Evolutionary conservation across 345 rosid genomes (phyloP).

Genomic region (Eutrema yunnanense): DNA sequence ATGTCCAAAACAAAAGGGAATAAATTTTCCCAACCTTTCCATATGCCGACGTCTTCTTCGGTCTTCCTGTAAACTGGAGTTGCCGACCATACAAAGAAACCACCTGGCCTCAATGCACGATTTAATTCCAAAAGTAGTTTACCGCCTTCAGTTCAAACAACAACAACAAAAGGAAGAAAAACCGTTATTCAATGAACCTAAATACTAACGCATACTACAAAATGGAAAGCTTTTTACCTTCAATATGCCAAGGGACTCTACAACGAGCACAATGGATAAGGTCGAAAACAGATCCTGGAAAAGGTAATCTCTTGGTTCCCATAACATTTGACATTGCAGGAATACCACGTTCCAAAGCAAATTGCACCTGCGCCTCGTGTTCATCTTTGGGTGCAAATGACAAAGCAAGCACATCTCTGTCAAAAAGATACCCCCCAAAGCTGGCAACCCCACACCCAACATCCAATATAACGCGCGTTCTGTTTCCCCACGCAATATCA

Average conservation of each 20-base stretch:
- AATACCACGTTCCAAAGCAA: conserved; percentile 91
- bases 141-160: conserved; percentile 54
- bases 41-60: conserved; percentile 54
- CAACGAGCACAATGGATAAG: conserved; percentile 88
- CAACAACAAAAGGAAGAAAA: background rate
- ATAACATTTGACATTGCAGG: conserved; percentile 82
- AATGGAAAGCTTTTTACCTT: conserved; percentile 40
- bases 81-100: conserved; percentile 95
- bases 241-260: conserved; percentile 96
- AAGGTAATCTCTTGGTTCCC: conserved; percentile 88
- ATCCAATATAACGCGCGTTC: conserved; percentile 72
- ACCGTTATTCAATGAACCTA: background rate
- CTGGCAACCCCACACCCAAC: conserved; percentile 98
- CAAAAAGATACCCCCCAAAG: conserved; percentile 85
- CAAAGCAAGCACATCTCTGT: conserved; percentile 76
- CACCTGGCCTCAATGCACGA: conserved; percentile 90
- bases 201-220: background rate
- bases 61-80: conserved; percentile 71
- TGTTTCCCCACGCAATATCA: conserved; percentile 75
- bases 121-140: conserved; percentile 85
- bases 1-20: background rate
- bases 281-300: conserved; percentile 75
- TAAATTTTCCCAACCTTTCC: conserved; percentile 45
- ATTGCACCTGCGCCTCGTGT: conserved; percentile 95
- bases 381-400: conserved; percentile 98